These are phyloP conservation scores for Cenchrus americanus DNA, from an alignment of 176 grass and related monocot genomes.

Conservation along the genomic window DNA sequence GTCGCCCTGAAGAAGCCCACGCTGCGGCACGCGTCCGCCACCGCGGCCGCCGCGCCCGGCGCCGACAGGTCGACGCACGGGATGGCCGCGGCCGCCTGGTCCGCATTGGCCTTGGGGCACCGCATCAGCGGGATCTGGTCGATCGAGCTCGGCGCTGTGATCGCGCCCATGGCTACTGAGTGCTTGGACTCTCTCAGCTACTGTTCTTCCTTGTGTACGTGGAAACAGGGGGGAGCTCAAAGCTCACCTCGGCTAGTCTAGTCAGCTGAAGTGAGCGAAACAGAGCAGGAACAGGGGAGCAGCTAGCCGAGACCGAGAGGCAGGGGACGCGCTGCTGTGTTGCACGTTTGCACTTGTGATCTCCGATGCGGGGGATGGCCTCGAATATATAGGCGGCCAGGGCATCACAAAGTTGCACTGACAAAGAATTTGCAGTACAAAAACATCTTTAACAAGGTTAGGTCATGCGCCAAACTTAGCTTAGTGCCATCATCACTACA, in stretches of 20 bases:
- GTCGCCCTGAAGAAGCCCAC: constrained; percentile 80
- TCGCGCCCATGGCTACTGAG: constrained; percentile 32
- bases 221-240: neutral
- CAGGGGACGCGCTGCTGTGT: neutral
- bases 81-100: neutral
- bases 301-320: neutral
- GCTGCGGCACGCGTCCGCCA: constrained; percentile 58
- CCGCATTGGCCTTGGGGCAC: constrained; percentile 9
- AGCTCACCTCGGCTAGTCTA: neutral
- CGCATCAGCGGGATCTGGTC: constrained; percentile 35
- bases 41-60: constrained; percentile 40
- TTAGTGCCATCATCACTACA: too few relatives aligned
- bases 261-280: constrained; percentile 3
- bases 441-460: neutral
- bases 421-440: neutral
- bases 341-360: constrained; percentile 24
- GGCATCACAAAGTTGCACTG: neutral
- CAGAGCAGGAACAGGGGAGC: constrained; percentile 33
- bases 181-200: neutral
- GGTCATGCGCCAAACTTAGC: neutral
- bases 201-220: neutral
- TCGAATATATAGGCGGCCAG: constrained; percentile 45
- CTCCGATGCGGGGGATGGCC: constrained; percentile 1
- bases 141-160: constrained; percentile 33
- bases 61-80: constrained; percentile 50